phyloP scores from a whole-genome alignment of 768 basidiomycete species.

The Psilocybe tampanensis region DNA sequence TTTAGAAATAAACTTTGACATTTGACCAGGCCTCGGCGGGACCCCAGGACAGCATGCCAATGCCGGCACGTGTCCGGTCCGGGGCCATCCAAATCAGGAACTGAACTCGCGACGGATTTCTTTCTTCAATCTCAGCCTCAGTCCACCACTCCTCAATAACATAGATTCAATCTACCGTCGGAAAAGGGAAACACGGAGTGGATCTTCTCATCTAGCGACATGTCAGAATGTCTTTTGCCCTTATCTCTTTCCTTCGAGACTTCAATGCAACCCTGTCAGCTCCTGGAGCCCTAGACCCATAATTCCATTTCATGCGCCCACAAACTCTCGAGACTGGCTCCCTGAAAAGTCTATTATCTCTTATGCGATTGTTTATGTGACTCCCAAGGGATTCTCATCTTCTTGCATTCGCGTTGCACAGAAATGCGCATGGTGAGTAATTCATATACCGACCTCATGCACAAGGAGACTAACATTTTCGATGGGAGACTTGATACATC shows the following conservation, averaged over 20 bases:
- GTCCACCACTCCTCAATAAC: too few species aligned
- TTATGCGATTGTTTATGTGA: background rate
- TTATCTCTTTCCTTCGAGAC: background rate
- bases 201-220: too few species aligned
- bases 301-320: background rate
- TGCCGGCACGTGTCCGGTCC: too few species aligned
- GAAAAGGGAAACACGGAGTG: too few species aligned
- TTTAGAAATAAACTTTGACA: too few species aligned
- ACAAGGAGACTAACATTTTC: slow-evolving; percentile 6
- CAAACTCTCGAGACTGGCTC: background rate
- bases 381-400: background rate
- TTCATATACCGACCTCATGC: slow-evolving; percentile 15
- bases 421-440: background rate
- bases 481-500: background rate
- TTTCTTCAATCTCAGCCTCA: too few species aligned
- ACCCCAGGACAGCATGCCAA: too few species aligned
- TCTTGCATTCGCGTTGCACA: background rate
- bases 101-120: too few species aligned
- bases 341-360: background rate
- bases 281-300: background rate
- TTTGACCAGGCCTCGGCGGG: too few species aligned
- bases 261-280: background rate
- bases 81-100: too few species aligned
- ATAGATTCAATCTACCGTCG: too few species aligned
- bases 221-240: too few species aligned